Evolutionary conservation across 352 stramenopile genomes (phyloP), one percentile per base, ranked within the genome.

Genomic region (Phytophthora pseudosyringae): DNA sequence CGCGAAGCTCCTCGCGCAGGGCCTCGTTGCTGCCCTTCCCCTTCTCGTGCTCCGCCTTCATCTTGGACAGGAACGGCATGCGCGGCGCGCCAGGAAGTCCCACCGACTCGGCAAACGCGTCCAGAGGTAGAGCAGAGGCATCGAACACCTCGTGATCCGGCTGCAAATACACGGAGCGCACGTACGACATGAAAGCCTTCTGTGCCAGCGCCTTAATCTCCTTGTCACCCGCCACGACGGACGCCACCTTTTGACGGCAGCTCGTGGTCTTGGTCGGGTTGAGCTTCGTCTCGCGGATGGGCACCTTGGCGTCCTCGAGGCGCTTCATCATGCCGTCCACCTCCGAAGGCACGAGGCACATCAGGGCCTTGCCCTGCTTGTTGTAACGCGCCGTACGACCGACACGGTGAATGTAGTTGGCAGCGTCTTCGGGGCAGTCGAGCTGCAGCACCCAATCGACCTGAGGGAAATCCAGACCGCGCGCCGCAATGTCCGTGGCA

Each of bases 371-470:
- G 50, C 97, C 95, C 48, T 97, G 91, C 66, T 91, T 94, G 73
- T 94, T 94, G 78, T 98, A 99, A 21, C 97, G 88, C 13, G 97
- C 97, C 5, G 98, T 99, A 48, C 97, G 84, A 38, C 98, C 97
- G 12, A 98, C 97, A 58, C 97, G 86, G 64, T 99, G 98, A 76
- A 99, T 99, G 78, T 99, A 99, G 75, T 97, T 98, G 25, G 90
- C 89, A 0, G 89, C 81, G 77, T 99, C 97, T 80, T 99, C 97
- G 0, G 98, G 98, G 29, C 95, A 98, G 77, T 99, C 98, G 5
- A 98, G 88, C 76, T 98, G 89, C 48, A 97, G 57, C n/a, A 99
- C 98, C 98, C 98, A 99, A 83, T 99, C 97, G 15, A 99, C 97
- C 35, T 92, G 81, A 10, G 97, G 97, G 79, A 99, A 99, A 66